Evolutionary conservation across 805 yeast species (phyloP).

Genomic region (Teunomyces aglyptinius): DNA sequence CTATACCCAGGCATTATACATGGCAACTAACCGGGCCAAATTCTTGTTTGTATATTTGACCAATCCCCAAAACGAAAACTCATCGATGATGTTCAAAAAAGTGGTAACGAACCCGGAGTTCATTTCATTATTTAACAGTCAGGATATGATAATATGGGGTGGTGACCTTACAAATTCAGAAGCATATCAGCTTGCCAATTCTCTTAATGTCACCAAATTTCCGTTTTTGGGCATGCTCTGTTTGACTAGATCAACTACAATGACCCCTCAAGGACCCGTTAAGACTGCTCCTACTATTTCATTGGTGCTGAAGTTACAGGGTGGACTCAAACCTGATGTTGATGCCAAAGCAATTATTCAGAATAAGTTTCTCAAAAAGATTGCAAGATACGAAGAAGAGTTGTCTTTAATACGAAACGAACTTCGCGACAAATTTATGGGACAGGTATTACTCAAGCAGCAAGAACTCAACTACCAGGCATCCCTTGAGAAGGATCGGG

Average conservation of each 20-base stretch:
- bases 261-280: constrained; percentile 57
- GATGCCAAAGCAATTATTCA: constrained; percentile 31
- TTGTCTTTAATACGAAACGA: constrained; percentile 62
- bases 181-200: constrained; percentile 77
- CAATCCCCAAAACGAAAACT: constrained; percentile 67
- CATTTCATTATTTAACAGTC: constrained; percentile 37
- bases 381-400: constrained; percentile 59
- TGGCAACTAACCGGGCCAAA: constrained; percentile 66
- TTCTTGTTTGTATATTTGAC: constrained; percentile 74
- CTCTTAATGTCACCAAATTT: constrained; percentile 64
- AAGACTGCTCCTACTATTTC: constrained; percentile 57
- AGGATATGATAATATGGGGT: constrained; percentile 75
- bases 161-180: constrained; percentile 82
- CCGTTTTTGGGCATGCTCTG: constrained; percentile 84
- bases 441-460: constrained; percentile 58
- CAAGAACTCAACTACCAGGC: constrained; percentile 78
- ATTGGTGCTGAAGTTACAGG: constrained; percentile 62
- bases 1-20: constrained; percentile 73
- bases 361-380: constrained; percentile 41
- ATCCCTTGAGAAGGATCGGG: constrained; percentile 66
- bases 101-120: constrained; percentile 55
- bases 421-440: constrained; percentile 55
- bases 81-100: constrained; percentile 49
- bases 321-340: constrained; percentile 47
- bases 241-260: constrained; percentile 53